Percentiles rank a stretch among this genome's conserved stretches.
These are phyloP conservation scores for Areca catechu DNA, from an alignment of 176 grass and related monocot genomes.

Conservation along the genomic window DNA sequence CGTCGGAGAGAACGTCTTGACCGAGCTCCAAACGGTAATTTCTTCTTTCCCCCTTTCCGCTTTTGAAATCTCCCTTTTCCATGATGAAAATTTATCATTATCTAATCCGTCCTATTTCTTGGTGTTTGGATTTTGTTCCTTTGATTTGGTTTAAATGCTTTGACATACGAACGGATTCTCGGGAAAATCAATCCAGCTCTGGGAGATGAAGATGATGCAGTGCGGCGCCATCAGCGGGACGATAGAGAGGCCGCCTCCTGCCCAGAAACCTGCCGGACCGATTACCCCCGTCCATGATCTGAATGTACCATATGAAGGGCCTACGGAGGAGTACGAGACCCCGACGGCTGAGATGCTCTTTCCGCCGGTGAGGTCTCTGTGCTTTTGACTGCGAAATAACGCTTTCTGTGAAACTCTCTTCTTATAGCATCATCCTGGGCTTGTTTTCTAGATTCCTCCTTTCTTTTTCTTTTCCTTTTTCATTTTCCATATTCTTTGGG, in stretches of 20 bases:
- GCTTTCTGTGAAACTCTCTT: too few species aligned
- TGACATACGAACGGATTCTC: too few species aligned
- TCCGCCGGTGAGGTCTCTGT: constrained; percentile 10
- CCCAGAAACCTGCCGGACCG: constrained; percentile 9
- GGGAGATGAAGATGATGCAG: constrained; percentile 99
- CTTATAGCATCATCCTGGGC: too few species aligned
- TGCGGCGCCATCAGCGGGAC: constrained; percentile 66
- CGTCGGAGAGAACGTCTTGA: constrained; percentile 69
- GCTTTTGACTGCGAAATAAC: too few species aligned
- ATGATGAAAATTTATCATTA: neutral
- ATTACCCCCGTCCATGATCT: constrained; percentile 47
- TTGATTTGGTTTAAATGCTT: constrained; percentile 23
- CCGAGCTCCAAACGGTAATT: constrained; percentile 81
- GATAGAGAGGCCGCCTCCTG: constrained; percentile 37
- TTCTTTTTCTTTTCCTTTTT: too few species aligned
- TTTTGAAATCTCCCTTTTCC: neutral
- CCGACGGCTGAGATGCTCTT: constrained; percentile 29
- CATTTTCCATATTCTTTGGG: too few species aligned
- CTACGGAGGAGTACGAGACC: constrained; percentile 24
- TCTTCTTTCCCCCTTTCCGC: too few species aligned
- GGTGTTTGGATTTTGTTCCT: neutral
- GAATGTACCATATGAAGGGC: constrained; percentile 23
- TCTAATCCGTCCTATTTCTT: neutral
- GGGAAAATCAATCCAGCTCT: constrained; percentile 46
- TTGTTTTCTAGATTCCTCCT: too few species aligned